Evolutionary conservation across 2,329 filamentous ascomycete genomes (phyloP).

Genomic region (Nothophoma quercina): DNA sequence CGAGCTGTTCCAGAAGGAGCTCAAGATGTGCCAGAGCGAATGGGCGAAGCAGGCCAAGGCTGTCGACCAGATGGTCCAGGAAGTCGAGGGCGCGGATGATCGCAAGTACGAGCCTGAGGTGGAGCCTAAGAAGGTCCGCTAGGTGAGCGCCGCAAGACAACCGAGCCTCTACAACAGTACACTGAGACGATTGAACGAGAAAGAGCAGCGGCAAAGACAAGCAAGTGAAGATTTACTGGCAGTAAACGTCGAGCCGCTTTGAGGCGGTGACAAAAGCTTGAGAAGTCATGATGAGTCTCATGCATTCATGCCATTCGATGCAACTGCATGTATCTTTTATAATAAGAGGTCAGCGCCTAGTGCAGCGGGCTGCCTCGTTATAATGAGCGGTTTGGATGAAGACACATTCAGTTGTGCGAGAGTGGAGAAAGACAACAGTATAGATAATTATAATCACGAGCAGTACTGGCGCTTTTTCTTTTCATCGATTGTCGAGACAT

Average conservation of each 20-base stretch:
- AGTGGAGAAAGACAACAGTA: too few species aligned
- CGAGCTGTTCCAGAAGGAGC: slow-evolving; percentile 83
- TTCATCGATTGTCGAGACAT: too few species aligned
- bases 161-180: not conserved
- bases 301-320: not conserved
- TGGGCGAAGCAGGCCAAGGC: slow-evolving; percentile 80
- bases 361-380: too few species aligned
- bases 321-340: too few species aligned
- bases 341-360: too few species aligned
- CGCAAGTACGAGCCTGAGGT: slow-evolving; percentile 49
- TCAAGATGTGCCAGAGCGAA: slow-evolving; percentile 81
- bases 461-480: too few species aligned
- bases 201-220: not conserved
- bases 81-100: slow-evolving; percentile 70
- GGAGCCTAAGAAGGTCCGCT: slow-evolving; percentile 52
- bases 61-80: slow-evolving; percentile 77
- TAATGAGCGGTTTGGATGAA: too few species aligned
- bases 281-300: not conserved
- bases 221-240: not conserved
- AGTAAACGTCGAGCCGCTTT: not conserved
- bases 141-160: slow-evolving; percentile 2
- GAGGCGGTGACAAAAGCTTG: not conserved
- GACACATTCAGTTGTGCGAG: too few species aligned
- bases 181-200: not conserved
- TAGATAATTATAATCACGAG: too few species aligned